Percentiles rank a stretch among this genome's conserved stretches.
phyloP scores from a whole-genome alignment of 116 monocot genomes.

The Papilionanthe hybrid region DNA sequence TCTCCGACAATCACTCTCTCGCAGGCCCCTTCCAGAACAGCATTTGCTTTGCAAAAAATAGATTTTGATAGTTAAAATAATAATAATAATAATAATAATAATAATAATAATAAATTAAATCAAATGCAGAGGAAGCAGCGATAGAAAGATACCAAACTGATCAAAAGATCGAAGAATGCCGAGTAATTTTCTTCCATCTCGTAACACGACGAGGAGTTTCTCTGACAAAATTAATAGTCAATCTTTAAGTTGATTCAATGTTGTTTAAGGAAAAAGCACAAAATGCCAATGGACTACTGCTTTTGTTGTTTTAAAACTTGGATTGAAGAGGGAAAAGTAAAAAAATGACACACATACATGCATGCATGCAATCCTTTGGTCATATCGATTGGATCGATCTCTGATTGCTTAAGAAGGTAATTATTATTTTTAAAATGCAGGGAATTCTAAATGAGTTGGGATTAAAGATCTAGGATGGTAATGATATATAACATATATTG shows the following conservation, averaged over 20 bases:
- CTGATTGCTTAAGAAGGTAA: too few relatives aligned
- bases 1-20: slow-evolving; percentile 93
- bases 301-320: background rate
- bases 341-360: background rate
- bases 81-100: too few relatives aligned
- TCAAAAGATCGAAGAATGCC: slow-evolving; percentile 97
- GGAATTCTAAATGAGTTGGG: too few relatives aligned
- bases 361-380: too few relatives aligned
- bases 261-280: background rate
- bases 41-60: slow-evolving; percentile 59
- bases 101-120: slow-evolving; percentile 7
- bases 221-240: slow-evolving; percentile 41
- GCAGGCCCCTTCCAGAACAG: slow-evolving; percentile 93
- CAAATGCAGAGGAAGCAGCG: background rate
- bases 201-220: slow-evolving; percentile 78
- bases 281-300: background rate
- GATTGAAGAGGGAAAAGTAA: background rate
- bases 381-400: too few relatives aligned
- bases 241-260: slow-evolving; percentile 1
- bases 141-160: slow-evolving; percentile 72
- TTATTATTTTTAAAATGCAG: too few relatives aligned
- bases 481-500: too few relatives aligned
- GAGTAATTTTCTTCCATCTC: slow-evolving; percentile 90
- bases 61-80: slow-evolving; percentile 6
- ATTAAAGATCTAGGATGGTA: too few relatives aligned